Percentiles rank a stretch among this genome's conserved stretches.
Evolutionary conservation across 257 asterid genomes (phyloP).

Genomic region (Ilex asprella): DNA sequence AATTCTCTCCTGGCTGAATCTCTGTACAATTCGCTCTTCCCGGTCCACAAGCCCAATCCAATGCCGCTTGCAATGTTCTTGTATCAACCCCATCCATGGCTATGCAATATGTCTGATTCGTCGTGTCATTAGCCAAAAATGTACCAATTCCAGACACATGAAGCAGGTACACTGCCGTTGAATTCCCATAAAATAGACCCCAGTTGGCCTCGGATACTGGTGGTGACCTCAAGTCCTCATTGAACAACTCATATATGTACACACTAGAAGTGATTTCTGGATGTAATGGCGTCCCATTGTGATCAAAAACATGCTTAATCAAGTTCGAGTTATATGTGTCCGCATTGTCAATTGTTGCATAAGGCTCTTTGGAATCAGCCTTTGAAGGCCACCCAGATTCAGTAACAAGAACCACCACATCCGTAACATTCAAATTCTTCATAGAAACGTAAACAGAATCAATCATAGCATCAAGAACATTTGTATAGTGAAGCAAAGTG

Average conservation of each 20-base stretch:
- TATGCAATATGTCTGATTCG: slow-evolving; percentile 80
- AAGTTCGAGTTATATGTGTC: slow-evolving; percentile 82
- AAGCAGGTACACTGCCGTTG: slow-evolving; percentile 87
- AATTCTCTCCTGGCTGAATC: slow-evolving; percentile 91
- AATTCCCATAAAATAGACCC: slow-evolving; percentile 85
- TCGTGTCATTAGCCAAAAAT: slow-evolving; percentile 86
- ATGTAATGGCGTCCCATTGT: slow-evolving; percentile 79
- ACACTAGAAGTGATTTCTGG: slow-evolving; percentile 81
- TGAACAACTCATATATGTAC: slow-evolving; percentile 81
- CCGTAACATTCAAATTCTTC: slow-evolving; percentile 78
- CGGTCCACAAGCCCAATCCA: slow-evolving; percentile 99
- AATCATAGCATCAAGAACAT: slow-evolving; percentile 88
- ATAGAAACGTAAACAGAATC: slow-evolving; percentile 91
- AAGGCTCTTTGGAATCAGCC: slow-evolving; percentile 91
- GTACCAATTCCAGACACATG: slow-evolving; percentile 90
- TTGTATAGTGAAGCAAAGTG: slow-evolving; percentile 81
- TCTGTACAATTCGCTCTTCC: slow-evolving; percentile 95
- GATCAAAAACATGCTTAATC: slow-evolving; percentile 72
- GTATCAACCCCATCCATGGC: slow-evolving; percentile 62
- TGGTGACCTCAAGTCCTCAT: slow-evolving; percentile 87
- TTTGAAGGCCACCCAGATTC: slow-evolving; percentile 98
- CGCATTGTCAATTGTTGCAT: slow-evolving; percentile 78
- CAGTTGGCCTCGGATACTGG: slow-evolving; percentile 87
- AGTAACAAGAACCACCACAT: slow-evolving; percentile 66
- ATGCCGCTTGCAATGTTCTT: slow-evolving; percentile 77